Evolutionary conservation across 1,284 basidiomycete species (phyloP).

Genomic region (Chalciporus sp.): DNA sequence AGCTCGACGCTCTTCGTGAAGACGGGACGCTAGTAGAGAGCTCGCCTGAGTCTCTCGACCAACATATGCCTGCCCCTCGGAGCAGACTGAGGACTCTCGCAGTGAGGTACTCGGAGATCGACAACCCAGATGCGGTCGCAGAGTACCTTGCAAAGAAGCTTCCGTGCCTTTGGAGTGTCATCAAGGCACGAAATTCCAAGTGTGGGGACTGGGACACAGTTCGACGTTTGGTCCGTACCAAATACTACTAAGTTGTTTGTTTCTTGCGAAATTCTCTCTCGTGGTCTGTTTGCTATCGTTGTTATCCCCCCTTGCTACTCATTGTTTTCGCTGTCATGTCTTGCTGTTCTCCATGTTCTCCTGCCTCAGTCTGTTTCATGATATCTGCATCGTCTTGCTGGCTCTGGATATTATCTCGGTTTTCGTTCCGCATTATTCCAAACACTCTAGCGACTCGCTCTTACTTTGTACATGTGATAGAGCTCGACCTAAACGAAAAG

Average conservation of each 20-base stretch:
- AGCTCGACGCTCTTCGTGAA: not conserved
- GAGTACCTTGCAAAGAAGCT: not conserved
- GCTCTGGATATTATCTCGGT: too few species aligned
- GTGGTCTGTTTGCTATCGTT: too few species aligned
- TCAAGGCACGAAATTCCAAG: not conserved
- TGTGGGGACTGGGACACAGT: not conserved
- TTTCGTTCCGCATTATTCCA: too few species aligned
- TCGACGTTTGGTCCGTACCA: not conserved
- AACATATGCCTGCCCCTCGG: not conserved
- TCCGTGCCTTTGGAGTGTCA: not conserved
- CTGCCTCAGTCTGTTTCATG: too few species aligned
- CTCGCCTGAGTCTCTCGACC: not conserved
- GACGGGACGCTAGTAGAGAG: not conserved
- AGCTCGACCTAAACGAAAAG: too few species aligned
- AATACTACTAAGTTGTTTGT: not conserved
- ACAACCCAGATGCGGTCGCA: not conserved
- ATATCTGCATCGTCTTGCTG: too few species aligned
- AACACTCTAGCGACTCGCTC: too few species aligned
- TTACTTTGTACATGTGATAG: too few species aligned
- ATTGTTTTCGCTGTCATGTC: too few species aligned
- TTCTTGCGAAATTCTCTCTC: too few species aligned
- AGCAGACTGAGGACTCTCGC: not conserved
- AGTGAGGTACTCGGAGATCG: not conserved
- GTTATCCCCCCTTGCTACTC: too few species aligned
- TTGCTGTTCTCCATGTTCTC: too few species aligned